Evolutionary conservation across 257 asterid species (phyloP).

Genomic region (Anisodus tanguticus): DNA sequence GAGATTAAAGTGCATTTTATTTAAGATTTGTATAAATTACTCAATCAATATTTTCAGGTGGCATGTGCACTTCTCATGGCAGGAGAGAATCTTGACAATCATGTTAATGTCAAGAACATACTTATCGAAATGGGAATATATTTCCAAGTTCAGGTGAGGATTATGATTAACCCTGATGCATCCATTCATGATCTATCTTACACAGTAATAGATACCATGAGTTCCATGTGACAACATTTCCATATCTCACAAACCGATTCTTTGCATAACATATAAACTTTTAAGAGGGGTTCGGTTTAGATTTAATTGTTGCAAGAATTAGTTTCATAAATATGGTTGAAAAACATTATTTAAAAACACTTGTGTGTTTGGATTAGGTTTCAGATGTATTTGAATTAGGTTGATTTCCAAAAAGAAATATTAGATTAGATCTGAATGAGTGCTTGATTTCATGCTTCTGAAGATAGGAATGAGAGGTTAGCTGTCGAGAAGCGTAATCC

Average conservation of each 20-base stretch:
- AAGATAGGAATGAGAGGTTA: background rate
- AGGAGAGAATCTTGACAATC: slow-evolving; percentile 78
- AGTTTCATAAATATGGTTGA: background rate
- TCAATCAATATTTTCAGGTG: slow-evolving; percentile 50
- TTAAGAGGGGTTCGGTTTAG: no score
- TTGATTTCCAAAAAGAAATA: background rate
- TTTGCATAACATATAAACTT: background rate
- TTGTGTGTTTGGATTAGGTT: background rate
- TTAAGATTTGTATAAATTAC: background rate
- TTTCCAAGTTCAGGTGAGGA: slow-evolving; percentile 88
- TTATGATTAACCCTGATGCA: slow-evolving; percentile 11
- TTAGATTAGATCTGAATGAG: background rate
- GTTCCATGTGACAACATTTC: background rate
- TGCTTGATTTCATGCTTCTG: background rate
- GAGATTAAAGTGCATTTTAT: background rate
- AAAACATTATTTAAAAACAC: background rate
- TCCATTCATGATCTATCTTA: background rate
- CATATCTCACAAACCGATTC: background rate
- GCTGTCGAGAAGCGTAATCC: background rate
- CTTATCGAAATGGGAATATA: slow-evolving; percentile 91
- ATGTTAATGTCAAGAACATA: slow-evolving; percentile 62
- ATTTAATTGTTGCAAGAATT: background rate
- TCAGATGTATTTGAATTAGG: background rate
- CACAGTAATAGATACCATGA: background rate
- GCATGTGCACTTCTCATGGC: slow-evolving; percentile 96